These are phyloP conservation scores for Mycena olivaceomarginata DNA, from an alignment of 768 basidiomycete genomes.

Conservation along the genomic window DNA sequence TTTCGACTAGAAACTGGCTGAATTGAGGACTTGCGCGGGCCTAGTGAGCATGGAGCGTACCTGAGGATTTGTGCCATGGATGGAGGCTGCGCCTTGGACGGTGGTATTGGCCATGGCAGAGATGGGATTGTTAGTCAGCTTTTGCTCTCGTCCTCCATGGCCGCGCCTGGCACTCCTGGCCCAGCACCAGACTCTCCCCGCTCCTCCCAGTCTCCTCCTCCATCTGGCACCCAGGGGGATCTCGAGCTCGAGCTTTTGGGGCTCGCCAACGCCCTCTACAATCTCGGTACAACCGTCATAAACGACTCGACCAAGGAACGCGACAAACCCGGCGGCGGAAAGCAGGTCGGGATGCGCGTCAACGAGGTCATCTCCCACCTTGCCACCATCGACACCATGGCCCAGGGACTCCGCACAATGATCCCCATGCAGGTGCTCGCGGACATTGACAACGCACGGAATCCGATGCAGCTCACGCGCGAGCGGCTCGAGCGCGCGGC, in stretches of 20 bases:
- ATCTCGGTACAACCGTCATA: conserved; percentile 89
- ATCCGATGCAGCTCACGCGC: conserved; percentile 89
- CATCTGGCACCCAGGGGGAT: conserved; percentile 82
- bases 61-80: conserved; percentile 98
- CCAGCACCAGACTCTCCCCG: conserved; percentile 81
- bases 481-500: conserved; percentile 89
- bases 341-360: conserved; percentile 86
- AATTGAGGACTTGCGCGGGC: conserved; percentile 31
- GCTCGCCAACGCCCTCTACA: conserved; percentile 86
- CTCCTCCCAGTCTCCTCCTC: conserved; percentile 84
- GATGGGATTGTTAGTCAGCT: neutral
- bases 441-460: conserved; percentile 88
- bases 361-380: conserved; percentile 87
- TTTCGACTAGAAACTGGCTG: conserved; percentile 92
- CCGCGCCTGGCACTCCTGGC: neutral
- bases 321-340: conserved; percentile 80
- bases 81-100: conserved; percentile 88
- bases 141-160: conserved; percentile 2
- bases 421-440: conserved; percentile 85
- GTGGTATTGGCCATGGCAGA: conserved; percentile 92
- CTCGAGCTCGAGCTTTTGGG: conserved; percentile 85
- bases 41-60: conserved; percentile 60
- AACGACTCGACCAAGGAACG: conserved; percentile 89
- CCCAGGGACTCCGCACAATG: conserved; percentile 76
- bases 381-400: conserved; percentile 79